Base-by-base conservation (phyloP, 331 rosid species). In the Dryas integrifolia region DNA sequence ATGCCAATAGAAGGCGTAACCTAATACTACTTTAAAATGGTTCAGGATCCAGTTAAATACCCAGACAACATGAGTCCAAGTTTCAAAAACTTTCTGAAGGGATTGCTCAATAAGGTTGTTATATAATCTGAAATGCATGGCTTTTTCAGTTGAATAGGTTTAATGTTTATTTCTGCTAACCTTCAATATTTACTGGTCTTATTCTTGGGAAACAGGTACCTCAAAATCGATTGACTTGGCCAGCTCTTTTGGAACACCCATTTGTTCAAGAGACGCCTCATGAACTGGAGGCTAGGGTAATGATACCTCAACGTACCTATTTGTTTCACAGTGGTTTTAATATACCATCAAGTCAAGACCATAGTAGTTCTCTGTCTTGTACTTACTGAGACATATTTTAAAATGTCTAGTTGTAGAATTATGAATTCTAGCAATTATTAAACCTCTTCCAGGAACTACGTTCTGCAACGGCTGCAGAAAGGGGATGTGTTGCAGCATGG, bases 31-130 rank as follows among this genome's bases (percentile, higher is more conserved):
- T 55, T 75, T 70, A 41, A 52, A 58, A 61, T 75, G 70, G 78
- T 73, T 68, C 90, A 95, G 98, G 98, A 95, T 74, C 98, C 97
- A 4, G 97, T 95, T 69, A 95, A 91, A 85, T 95, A 95, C 86
- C 96, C 98, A 5, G 98, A 95, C 35, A 82, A 76, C 73, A 92
- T 92, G 89, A 88, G 96, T 78, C 66, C 84, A 48, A 80, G 75
- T 78, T 95, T 95, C 84, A 95, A 81, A 83, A 91, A 90, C 85
- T 95, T 95, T 83, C 79, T 95, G 65, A 91, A 73, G 86, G 98
- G 97, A 64, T 81, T 95, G 84, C 97, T 95, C 58, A 88, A 95
- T 82, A 95, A 95, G 98, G 98, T 94, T 69, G 68, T 76, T 76
- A 61, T 76, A 62, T 69, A 72, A 68, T 70, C 9, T 72, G 57